Evolutionary conservation across 345 rosid species (phyloP), one percentile per base, ranked within the genome.

Genomic region (Aegle marmelos): DNA sequence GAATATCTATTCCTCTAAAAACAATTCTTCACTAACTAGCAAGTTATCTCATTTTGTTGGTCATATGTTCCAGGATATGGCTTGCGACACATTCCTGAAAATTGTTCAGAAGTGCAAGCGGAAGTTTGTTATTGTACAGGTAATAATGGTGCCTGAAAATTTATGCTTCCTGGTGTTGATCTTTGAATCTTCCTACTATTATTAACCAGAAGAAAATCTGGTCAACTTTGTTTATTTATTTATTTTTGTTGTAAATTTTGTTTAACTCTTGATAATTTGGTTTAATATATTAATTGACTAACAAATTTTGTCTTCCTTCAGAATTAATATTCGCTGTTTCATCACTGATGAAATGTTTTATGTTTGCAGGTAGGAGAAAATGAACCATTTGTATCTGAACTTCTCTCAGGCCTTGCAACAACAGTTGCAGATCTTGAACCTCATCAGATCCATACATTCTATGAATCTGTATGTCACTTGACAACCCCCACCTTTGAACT

Each of bases 91-190:
- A 25, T 97, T 97, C 86, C 90, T 97, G 86, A 97, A 97, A 88
- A 97, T 97, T 84, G 99, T 97, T 84, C 98, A 93, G 87, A 97
- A 97, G 84, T 97, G 99, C 92, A 97, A 91, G 88, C 91, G 98
- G 60, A 94, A 97, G 80, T 93, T 97, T 83, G 99, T 97, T 60
- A 89, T 93, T 71, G 82, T 91, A 33, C 99, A 97, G 98, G 99
- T 93, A 80, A 78, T 37, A 56, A 27, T 39, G 71, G 56, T 36
- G 27, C 60, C 21, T n/a, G 31, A 22, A 39, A 39, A 19, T 19
- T 28, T 9, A 2, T 74, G n/a, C 39, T 19, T 66, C 8, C 2
- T 66, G 28, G 13, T 66, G 63, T 53, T 54, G 17, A n/a, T 62
- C 16, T 36, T 75, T 72, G 39, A 45, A 17, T 21, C 16, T 21